Evolutionary conservation across 192 early-diverging fungal species (phyloP).

Genomic region (Coemansia sp.): DNA sequence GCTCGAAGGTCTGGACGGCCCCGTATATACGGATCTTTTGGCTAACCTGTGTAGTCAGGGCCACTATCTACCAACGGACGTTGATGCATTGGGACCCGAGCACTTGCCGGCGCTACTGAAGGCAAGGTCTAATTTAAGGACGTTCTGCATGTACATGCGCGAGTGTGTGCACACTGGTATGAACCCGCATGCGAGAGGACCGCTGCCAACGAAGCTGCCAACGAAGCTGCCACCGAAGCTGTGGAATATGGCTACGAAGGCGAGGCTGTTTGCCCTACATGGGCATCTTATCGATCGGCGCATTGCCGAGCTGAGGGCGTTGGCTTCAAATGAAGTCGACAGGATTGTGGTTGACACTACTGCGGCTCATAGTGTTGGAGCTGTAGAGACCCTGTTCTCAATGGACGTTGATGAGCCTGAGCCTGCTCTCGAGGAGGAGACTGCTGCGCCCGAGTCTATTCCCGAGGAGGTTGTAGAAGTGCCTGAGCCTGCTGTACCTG

Average conservation of each 20-base stretch:
- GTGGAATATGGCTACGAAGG: neutral
- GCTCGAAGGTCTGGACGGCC: neutral
- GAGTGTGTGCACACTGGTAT: neutral
- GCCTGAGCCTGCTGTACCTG: neutral
- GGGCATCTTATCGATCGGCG: neutral
- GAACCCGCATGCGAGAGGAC: neutral
- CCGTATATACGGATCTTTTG: neutral
- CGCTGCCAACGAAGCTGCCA: neutral
- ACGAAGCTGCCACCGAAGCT: neutral
- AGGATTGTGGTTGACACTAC: neutral
- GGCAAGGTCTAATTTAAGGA: neutral
- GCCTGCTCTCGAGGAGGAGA: neutral
- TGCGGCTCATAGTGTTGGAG: neutral
- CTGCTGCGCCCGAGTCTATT: neutral
- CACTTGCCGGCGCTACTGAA: neutral
- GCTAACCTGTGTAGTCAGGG: neutral
- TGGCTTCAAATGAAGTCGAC: neutral
- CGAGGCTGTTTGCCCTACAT: neutral
- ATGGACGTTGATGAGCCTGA: neutral
- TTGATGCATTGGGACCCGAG: neutral
- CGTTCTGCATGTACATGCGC: neutral
- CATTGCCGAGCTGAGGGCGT: neutral
- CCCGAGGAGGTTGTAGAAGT: neutral
- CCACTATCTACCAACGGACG: neutral
- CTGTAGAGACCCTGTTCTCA: neutral